Percentiles rank a stretch among this genome's conserved stretches.
These are phyloP conservation scores for Draba incana DNA, from an alignment of 345 rosid genomes.

Conservation along the genomic window DNA sequence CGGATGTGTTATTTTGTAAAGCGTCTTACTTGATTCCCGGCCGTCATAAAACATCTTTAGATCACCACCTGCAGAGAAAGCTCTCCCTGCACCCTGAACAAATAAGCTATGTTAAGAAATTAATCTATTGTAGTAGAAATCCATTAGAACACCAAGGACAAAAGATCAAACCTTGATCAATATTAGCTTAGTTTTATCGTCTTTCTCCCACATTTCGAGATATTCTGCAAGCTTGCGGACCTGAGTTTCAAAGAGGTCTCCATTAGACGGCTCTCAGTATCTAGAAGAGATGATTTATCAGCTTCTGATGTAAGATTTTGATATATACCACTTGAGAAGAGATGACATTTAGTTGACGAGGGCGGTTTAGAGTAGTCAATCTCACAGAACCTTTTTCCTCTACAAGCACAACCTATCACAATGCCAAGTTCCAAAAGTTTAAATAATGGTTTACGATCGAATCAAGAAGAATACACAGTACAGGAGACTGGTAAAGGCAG, in stretches of 20 bases:
- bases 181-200: conserved; percentile 58
- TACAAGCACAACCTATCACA: conserved; percentile 72
- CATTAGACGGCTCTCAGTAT: conserved; percentile 17
- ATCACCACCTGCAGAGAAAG: conserved; percentile 98
- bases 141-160: background rate
- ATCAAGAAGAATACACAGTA: conserved; percentile 16
- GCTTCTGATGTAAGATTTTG: conserved; percentile 9
- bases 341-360: conserved; percentile 87
- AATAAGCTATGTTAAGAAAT: background rate
- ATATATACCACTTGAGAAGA: conserved; percentile 77
- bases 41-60: conserved; percentile 88
- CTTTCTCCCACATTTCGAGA: conserved; percentile 87
- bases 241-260: conserved; percentile 43
- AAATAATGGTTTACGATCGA: background rate
- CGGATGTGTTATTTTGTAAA: background rate
- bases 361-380: conserved; percentile 72
- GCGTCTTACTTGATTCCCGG: conserved; percentile 62
- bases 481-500: conserved; percentile 1
- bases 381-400: conserved; percentile 63
- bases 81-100: conserved; percentile 83
- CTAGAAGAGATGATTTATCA: conserved; percentile 11
- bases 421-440: background rate
- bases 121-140: background rate
- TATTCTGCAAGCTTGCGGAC: conserved; percentile 72
- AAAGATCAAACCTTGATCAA: conserved; percentile 64